phyloP scores from a whole-genome alignment of 768 basidiomycete genomes.

The Coprinopsis strossmayeri region DNA sequence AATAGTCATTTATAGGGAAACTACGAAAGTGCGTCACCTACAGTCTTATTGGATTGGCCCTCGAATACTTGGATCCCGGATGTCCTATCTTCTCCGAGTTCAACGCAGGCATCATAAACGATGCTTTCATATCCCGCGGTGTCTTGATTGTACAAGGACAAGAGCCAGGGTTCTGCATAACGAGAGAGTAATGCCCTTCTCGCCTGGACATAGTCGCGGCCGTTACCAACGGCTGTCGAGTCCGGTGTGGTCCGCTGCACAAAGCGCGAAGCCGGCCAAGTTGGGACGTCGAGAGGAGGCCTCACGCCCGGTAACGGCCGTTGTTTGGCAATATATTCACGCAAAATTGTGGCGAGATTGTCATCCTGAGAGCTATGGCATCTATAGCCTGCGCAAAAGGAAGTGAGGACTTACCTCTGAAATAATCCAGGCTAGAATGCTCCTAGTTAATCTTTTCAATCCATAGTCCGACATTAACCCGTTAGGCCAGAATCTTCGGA shows the following conservation, averaged over 20 bases:
- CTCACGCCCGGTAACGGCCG: conserved; percentile 60
- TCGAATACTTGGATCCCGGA: conserved; percentile 4
- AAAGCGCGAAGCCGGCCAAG: conserved; percentile 48
- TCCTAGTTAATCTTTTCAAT: conserved; percentile 49
- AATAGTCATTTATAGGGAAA: neutral
- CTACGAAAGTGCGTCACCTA: conserved; percentile 9
- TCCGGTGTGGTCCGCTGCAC: conserved; percentile 26
- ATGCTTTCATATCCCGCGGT: conserved; percentile 41
- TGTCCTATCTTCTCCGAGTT: conserved; percentile 28
- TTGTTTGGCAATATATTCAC: conserved; percentile 58
- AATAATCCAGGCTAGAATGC: conserved; percentile 64
- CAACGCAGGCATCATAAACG: conserved; percentile 47
- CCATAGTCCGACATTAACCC: conserved; percentile 69
- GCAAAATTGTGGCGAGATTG: conserved; percentile 56
- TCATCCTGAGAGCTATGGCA: conserved; percentile 43
- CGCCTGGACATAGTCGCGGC: conserved; percentile 63
- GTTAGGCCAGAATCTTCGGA: conserved; percentile 67
- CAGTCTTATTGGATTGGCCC: neutral
- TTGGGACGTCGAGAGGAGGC: conserved; percentile 28
- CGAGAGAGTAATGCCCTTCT: conserved; percentile 45
- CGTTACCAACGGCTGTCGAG: conserved; percentile 43
- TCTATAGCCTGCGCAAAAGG: conserved; percentile 1
- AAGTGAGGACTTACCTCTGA: conserved; percentile 45
- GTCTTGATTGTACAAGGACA: conserved; percentile 61
- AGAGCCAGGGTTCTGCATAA: conserved; percentile 65